phyloP scores from a whole-genome alignment of 2,329 filamentous ascomycete genomes.

The Botrytis tulipae region DNA sequence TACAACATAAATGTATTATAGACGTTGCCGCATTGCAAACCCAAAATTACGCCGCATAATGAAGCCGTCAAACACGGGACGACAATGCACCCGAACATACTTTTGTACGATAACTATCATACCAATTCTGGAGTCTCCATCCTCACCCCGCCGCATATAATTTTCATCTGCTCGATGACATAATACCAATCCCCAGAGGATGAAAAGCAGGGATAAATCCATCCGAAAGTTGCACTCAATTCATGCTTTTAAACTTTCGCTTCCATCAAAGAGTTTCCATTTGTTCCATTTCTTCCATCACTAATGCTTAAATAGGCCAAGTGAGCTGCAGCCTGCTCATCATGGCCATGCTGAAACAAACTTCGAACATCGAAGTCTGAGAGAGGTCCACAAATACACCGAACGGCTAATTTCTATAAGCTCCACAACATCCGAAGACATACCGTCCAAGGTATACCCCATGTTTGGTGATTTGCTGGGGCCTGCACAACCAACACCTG shows the following conservation, averaged over 20 bases:
- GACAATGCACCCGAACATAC: background rate
- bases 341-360: background rate
- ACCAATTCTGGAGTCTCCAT: slow-evolving; percentile 10
- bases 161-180: slow-evolving; percentile 12
- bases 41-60: background rate
- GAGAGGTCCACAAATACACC: slow-evolving; percentile 1
- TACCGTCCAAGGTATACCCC: slow-evolving; percentile 13
- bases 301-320: slow-evolving; percentile 3
- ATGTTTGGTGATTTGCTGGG: background rate
- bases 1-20: background rate
- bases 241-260: background rate
- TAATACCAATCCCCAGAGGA: background rate
- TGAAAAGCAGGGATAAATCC: slow-evolving; percentile 4
- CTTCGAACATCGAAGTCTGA: background rate
- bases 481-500: slow-evolving; percentile 1
- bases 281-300: background rate
- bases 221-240: background rate
- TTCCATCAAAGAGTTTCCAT: background rate
- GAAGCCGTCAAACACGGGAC: background rate
- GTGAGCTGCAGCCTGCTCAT: background rate
- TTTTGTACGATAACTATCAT: background rate
- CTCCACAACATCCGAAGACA: background rate
- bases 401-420: background rate
- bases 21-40: background rate
- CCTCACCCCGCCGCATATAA: background rate